Conservation (phyloP, 2,329 filamentous ascomycete genomes). For the Hymenoscyphus occultus region DNA sequence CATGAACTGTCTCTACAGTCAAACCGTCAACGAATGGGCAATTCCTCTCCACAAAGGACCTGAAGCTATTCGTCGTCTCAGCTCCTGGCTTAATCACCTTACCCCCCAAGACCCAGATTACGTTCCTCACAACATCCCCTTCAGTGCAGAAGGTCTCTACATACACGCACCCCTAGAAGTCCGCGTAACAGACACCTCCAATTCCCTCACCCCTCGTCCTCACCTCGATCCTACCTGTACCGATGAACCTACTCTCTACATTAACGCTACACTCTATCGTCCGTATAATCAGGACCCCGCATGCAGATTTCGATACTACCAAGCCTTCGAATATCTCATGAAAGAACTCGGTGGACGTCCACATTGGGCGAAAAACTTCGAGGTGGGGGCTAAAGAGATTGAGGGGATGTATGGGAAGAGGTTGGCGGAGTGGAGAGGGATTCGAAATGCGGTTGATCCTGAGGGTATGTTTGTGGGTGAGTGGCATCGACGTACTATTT, state of each 20-base stretch:
- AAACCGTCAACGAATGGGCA: conserved; percentile 98
- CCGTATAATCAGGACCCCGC: conserved; percentile 77
- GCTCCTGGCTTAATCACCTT: conserved; percentile 74
- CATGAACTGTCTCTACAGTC: conserved; percentile 98
- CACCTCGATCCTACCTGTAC: conserved; percentile 70
- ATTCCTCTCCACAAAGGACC: conserved; percentile 82
- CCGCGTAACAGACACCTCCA: conserved; percentile 71
- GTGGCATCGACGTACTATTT: conserved; percentile 76
- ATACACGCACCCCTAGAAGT: conserved; percentile 92
- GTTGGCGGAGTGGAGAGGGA: conserved; percentile 62
- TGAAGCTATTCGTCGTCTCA: conserved; percentile 78
- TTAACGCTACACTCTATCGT: conserved; percentile 87
- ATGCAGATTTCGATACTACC: conserved; percentile 73
- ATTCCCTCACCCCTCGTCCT: conserved; percentile 46
- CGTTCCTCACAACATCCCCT: conserved; percentile 69
- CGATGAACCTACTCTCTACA: conserved; percentile 74
- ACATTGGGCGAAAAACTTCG: conserved; percentile 94
- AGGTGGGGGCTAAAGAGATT: conserved; percentile 57
- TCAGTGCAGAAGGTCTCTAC: conserved; percentile 73
- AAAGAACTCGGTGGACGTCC: conserved; percentile 76
- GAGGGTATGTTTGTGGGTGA: conserved; percentile 86
- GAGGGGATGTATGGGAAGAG: conserved; percentile 66
- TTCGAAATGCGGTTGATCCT: conserved; percentile 70
- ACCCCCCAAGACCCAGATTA: conserved; percentile 61
- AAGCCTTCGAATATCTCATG: conserved; percentile 91